phyloP scores from a whole-genome alignment of 768 basidiomycete species.

The Collybia sordida region DNA sequence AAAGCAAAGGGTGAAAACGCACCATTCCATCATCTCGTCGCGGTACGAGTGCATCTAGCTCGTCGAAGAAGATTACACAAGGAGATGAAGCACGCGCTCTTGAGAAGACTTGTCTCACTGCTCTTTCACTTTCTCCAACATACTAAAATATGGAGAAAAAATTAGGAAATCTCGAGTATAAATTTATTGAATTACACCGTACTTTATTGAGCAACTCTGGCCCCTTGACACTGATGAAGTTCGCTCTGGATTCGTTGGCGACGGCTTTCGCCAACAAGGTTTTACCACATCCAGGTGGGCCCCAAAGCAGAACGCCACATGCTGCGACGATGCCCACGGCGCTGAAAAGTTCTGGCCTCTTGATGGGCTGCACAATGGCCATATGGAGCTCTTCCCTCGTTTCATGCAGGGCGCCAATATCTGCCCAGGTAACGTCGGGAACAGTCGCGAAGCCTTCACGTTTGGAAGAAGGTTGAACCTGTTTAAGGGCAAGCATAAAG shows the following conservation, averaged over 20 bases:
- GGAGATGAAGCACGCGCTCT: conserved; percentile 92
- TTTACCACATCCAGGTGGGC: conserved; percentile 98
- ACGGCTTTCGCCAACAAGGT: conserved; percentile 98
- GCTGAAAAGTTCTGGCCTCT: conserved; percentile 83
- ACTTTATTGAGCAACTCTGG: conserved; percentile 98
- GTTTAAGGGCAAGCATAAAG: conserved; percentile 77
- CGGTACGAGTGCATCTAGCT: conserved; percentile 90
- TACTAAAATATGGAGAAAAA: conserved; percentile 59
- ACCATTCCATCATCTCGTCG: conserved; percentile 88
- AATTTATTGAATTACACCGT: conserved; percentile 12
- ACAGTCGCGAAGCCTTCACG: conserved; percentile 98
- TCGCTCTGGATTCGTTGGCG: conserved; percentile 92
- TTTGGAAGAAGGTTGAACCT: conserved; percentile 94
- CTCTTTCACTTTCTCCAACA: conserved; percentile 95
- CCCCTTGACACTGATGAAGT: conserved; percentile 97
- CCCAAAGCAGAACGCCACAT: conserved; percentile 97
- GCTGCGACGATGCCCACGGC: conserved; percentile 88
- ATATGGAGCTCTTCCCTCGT: conserved; percentile 93
- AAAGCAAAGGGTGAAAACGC: conserved; percentile 21
- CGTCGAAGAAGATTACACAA: conserved; percentile 95
- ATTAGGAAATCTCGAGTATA: neutral
- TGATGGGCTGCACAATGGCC: conserved; percentile 96
- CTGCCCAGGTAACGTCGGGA: conserved; percentile 93
- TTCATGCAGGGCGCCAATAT: conserved; percentile 87
- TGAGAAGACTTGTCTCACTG: conserved; percentile 92